Conservation (phyloP, 495 filamentous ascomycete genomes). For the Rusavskia elegans region DNA sequence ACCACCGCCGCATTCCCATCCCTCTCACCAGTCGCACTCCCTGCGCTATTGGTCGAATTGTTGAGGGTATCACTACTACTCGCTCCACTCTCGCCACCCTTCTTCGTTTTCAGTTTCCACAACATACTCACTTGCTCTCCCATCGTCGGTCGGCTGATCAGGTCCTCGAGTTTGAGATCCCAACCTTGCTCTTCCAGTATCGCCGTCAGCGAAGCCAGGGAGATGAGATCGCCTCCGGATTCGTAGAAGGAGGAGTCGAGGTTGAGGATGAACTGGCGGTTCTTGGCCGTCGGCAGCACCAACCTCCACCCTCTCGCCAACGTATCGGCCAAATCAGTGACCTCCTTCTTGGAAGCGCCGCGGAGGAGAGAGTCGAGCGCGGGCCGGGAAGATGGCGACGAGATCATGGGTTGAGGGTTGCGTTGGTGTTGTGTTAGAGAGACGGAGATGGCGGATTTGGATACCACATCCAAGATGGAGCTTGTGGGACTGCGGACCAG, state of each 20-base stretch:
- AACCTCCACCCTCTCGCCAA: constrained; percentile 34
- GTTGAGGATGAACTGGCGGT: constrained; percentile 17
- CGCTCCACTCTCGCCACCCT: not conserved
- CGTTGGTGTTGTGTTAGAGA: constrained; percentile 17
- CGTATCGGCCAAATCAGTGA: constrained; percentile 29
- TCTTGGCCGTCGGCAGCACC: constrained; percentile 22
- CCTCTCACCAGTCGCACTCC: not conserved
- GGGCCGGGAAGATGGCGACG: not conserved
- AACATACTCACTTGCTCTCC: constrained; percentile 33
- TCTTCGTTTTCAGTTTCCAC: not conserved
- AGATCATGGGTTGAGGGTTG: constrained; percentile 7
- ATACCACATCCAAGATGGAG: constrained; percentile 20
- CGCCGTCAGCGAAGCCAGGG: constrained; percentile 30
- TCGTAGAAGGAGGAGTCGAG: constrained; percentile 36
- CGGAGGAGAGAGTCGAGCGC: not conserved
- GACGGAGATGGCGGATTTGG: constrained; percentile 23
- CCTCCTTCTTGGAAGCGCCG: constrained; percentile 10
- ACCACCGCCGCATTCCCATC: not conserved
- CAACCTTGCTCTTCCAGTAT: constrained; percentile 34
- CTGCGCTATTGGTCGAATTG: not conserved
- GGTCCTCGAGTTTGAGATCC: constrained; percentile 30
- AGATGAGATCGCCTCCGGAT: constrained; percentile 36
- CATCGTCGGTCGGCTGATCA: constrained; percentile 32
- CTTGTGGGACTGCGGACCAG: constrained; percentile 29
- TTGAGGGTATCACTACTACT: not conserved